Conservation (phyloP, 2,329 filamentous ascomycete genomes). For the Tolypocladium amazonense region DNA sequence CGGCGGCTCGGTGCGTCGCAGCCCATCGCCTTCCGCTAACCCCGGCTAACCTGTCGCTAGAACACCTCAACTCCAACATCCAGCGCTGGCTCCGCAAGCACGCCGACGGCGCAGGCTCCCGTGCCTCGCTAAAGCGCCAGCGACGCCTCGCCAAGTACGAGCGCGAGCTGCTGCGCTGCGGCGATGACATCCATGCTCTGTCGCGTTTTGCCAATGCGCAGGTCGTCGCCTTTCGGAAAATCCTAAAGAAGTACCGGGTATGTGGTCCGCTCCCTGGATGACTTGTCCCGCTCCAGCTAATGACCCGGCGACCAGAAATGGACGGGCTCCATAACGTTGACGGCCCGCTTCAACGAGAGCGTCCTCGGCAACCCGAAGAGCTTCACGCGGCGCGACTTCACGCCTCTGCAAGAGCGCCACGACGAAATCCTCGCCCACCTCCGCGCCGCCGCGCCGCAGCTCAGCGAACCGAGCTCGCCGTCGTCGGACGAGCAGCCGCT, state of each 20-base stretch:
- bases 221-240: slow-evolving; percentile 67
- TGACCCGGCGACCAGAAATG: slow-evolving; percentile 47
- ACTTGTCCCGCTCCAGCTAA: background rate
- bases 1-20: slow-evolving; percentile 50
- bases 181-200: slow-evolving; percentile 60
- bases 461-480: slow-evolving; percentile 29
- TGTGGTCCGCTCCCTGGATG: slow-evolving; percentile 5
- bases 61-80: slow-evolving; percentile 37
- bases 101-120: slow-evolving; percentile 19
- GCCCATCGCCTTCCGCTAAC: too few relatives aligned
- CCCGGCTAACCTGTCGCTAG: slow-evolving; percentile 22
- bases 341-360: slow-evolving; percentile 54
- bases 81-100: slow-evolving; percentile 36
- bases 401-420: slow-evolving; percentile 36
- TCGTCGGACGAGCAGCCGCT: slow-evolving; percentile 14
- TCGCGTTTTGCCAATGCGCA: slow-evolving; percentile 66
- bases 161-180: slow-evolving; percentile 43
- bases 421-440: slow-evolving; percentile 38
- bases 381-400: slow-evolving; percentile 59
- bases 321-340: slow-evolving; percentile 61
- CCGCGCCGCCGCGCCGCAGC: slow-evolving; percentile 30
- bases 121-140: slow-evolving; percentile 33
- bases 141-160: slow-evolving; percentile 44
- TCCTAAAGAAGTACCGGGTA: slow-evolving; percentile 73
- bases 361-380: slow-evolving; percentile 57